phyloP scores from a whole-genome alignment of 2,329 filamentous ascomycete species.

The Xylaria sp. region DNA sequence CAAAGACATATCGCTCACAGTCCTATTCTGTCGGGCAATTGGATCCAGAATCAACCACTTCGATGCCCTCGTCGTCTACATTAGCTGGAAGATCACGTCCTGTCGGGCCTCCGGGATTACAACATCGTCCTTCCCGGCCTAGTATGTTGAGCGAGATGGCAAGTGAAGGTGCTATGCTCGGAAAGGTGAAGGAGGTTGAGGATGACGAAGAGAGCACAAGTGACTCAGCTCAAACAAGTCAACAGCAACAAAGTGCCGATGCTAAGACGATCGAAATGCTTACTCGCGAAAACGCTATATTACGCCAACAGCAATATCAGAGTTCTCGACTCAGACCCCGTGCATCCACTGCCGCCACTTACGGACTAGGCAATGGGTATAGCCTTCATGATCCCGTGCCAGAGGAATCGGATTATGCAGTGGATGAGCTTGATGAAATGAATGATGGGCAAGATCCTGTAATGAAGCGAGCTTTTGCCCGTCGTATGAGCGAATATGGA shows the following conservation, averaged over 20 bases:
- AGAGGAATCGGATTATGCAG: slow-evolving; percentile 76
- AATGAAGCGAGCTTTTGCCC: slow-evolving; percentile 57
- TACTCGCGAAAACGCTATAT: slow-evolving; percentile 69
- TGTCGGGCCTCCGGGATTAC: slow-evolving; percentile 73
- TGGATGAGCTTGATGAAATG: slow-evolving; percentile 74
- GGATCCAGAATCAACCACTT: slow-evolving; percentile 69
- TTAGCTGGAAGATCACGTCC: slow-evolving; percentile 63
- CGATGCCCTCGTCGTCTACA: slow-evolving; percentile 59
- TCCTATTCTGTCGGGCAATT: slow-evolving; percentile 96
- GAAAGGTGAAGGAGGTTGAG: slow-evolving; percentile 76
- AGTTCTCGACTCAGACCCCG: slow-evolving; percentile 66
- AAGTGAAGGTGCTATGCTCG: slow-evolving; percentile 68
- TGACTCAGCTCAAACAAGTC: slow-evolving; percentile 64
- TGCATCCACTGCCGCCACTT: slow-evolving; percentile 65
- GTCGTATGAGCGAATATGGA: slow-evolving; percentile 68
- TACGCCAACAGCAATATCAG: slow-evolving; percentile 66
- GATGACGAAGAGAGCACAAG: slow-evolving; percentile 69
- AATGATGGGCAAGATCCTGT: slow-evolving; percentile 63
- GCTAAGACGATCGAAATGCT: slow-evolving; percentile 72
- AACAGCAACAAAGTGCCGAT: slow-evolving; percentile 64
- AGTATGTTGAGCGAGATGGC: slow-evolving; percentile 80
- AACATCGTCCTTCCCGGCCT: slow-evolving; percentile 82
- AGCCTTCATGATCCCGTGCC: slow-evolving; percentile 68
- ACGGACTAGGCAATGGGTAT: slow-evolving; percentile 66
- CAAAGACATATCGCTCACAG: slow-evolving; percentile 93